phyloP scores from a whole-genome alignment of 2,329 filamentous ascomycete genomes.

The Penicillium nordicum region DNA sequence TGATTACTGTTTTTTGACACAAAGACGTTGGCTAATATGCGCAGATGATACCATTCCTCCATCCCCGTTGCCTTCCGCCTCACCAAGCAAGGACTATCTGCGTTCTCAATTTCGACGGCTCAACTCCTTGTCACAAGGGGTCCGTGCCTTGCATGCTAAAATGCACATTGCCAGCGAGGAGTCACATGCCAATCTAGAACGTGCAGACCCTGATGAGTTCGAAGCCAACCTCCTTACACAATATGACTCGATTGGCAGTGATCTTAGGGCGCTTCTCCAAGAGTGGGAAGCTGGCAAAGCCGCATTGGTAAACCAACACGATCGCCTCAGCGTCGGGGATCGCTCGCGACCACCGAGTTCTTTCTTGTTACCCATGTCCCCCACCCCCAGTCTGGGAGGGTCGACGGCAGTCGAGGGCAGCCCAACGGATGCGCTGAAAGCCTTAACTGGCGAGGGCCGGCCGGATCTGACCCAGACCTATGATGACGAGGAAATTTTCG shows the following conservation, averaged over 20 bases:
- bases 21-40: constrained; percentile 13
- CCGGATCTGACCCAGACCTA: constrained; percentile 29
- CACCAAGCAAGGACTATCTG: constrained; percentile 77
- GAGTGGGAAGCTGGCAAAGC: constrained; percentile 86
- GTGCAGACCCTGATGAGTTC: constrained; percentile 66
- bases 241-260: constrained; percentile 90
- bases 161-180: constrained; percentile 89
- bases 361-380: constrained; percentile 41
- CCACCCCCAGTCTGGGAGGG: constrained; percentile 46
- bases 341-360: constrained; percentile 54
- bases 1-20: background rate
- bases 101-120: constrained; percentile 85
- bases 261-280: constrained; percentile 74
- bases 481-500: constrained; percentile 76
- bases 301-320: constrained; percentile 76
- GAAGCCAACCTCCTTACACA: constrained; percentile 77
- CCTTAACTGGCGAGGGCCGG: constrained; percentile 68
- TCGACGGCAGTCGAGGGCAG: constrained; percentile 53
- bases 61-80: constrained; percentile 60
- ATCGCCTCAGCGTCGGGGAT: constrained; percentile 67
- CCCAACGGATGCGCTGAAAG: constrained; percentile 68
- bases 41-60: constrained; percentile 46
- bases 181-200: constrained; percentile 73
- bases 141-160: constrained; percentile 89
- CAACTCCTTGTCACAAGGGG: constrained; percentile 81